phyloP scores from a whole-genome alignment of 2,329 filamentous ascomycete genomes.

The Alternaria gansuensis region DNA sequence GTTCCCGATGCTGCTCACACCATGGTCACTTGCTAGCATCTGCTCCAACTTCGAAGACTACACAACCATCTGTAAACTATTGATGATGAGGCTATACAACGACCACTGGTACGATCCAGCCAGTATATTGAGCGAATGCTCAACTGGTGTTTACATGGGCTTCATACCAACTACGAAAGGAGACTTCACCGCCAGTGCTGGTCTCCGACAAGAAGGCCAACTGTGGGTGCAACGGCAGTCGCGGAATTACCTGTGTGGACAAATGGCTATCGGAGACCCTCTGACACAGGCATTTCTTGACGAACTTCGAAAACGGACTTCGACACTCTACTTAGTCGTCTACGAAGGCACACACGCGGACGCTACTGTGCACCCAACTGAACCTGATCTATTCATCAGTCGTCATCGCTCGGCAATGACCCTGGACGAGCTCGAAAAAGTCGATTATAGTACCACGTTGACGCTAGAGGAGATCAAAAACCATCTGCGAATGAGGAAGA shows the following conservation, averaged over 20 bases:
- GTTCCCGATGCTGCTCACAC: slow-evolving; percentile 40
- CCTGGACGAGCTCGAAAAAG: slow-evolving; percentile 20
- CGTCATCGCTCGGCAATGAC: slow-evolving; percentile 28
- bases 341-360: slow-evolving; percentile 42
- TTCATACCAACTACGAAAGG: slow-evolving; percentile 41
- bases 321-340: slow-evolving; percentile 34
- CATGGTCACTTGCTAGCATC: slow-evolving; percentile 39
- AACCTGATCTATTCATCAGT: slow-evolving; percentile 38
- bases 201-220: slow-evolving; percentile 16
- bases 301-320: slow-evolving; percentile 34
- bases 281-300: slow-evolving; percentile 33
- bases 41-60: slow-evolving; percentile 47
- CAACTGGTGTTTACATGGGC: slow-evolving; percentile 38
- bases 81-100: slow-evolving; percentile 39
- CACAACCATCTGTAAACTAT: slow-evolving; percentile 38
- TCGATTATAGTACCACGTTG: slow-evolving; percentile 28
- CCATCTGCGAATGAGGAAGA: slow-evolving; percentile 34
- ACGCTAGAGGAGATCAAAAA: slow-evolving; percentile 45
- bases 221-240: slow-evolving; percentile 29
- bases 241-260: slow-evolving; percentile 41
- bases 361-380: slow-evolving; percentile 37
- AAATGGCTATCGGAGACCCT: slow-evolving; percentile 42
- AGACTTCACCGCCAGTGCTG: slow-evolving; percentile 16
- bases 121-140: slow-evolving; percentile 33
- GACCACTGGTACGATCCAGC: slow-evolving; percentile 39